Evolutionary conservation across 164 flowering plant species (phyloP).

Genomic region (Macadamia tetraphylla): DNA sequence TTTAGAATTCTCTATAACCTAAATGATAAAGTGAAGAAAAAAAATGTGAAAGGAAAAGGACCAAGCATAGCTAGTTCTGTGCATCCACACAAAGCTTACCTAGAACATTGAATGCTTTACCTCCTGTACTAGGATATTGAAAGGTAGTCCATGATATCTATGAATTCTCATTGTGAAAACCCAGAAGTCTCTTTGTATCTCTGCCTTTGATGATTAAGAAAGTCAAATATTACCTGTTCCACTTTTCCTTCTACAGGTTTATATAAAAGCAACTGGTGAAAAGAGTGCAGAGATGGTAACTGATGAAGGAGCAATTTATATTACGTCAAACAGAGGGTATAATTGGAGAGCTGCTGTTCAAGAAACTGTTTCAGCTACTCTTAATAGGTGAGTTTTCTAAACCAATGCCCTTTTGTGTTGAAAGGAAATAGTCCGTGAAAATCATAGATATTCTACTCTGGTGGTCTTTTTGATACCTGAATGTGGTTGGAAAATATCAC

Average conservation of each 20-base stretch:
- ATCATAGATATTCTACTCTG: not conserved
- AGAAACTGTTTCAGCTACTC: slow-evolving; percentile 97
- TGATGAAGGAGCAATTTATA: slow-evolving; percentile 91
- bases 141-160: too few species aligned
- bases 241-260: slow-evolving; percentile 46
- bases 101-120: too few species aligned
- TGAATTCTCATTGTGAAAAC: too few species aligned
- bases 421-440: not conserved
- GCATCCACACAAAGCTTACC: too few species aligned
- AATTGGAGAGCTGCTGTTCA: slow-evolving; percentile 98
- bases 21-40: too few species aligned
- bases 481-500: not conserved
- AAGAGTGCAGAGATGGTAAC: slow-evolving; percentile 97
- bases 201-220: not conserved
- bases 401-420: not conserved
- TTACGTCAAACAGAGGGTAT: slow-evolving; percentile 88
- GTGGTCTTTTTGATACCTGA: not conserved
- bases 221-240: not conserved
- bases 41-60: too few species aligned
- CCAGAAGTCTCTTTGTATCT: too few species aligned
- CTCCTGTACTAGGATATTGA: too few species aligned
- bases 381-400: slow-evolving; percentile 58
- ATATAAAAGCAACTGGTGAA: slow-evolving; percentile 91
- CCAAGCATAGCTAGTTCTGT: too few species aligned
- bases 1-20: too few species aligned